Base-by-base conservation (phyloP, 2,329 filamentous ascomycete genomes). In the Beauveria rudraprayagi region DNA sequence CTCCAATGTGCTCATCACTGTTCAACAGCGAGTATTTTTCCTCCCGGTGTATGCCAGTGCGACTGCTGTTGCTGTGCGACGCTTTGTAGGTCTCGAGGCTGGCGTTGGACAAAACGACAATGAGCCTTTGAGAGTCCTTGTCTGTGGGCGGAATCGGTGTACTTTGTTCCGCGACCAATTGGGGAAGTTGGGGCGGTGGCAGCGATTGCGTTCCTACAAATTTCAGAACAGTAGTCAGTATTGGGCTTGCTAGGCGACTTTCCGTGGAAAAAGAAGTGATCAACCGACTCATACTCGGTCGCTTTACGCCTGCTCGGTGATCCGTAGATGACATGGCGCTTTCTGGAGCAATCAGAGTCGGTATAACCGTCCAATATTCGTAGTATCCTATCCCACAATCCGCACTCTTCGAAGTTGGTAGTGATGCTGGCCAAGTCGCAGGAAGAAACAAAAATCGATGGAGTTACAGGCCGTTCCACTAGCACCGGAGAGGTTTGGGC, bases 21-120 rank as follows among this genome's bases (percentile, higher is more conserved):
- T 99, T 99, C 70, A 99, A 86, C 57, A 99, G 81, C 64, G 93
- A 96, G 77, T 96, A 99, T 76, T 97, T 97, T 73, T 97, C 93
- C 70, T 97, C 92, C 56, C 90, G 85, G 63, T 85, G 83, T 62
- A 82, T 78, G 37, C 85, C 80, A 79, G 73, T 85, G 76, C 77
- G 87, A 77, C 72, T 84, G 74, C 71, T 82, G 74, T 87, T 84
- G 63, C 87, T 87, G 67, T 91, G 87, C 22, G 90, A 89, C 1
- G 94, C 90, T 73, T 95, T 95, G 82, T 97, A 97, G 1, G 94
- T 99, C 77, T 99, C 94, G 67, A 99, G 85, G 70, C 92, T 97
- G 65, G 94, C 94, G 81, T 97, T 96, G 66, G 92, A 96, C 55
- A 99, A 84, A 46, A 99, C 92, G 60, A 99, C 94, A 66, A 99